Evolutionary conservation across 1,284 basidiomycete species (phyloP).

Genomic region (Microbotryum intermedium): DNA sequence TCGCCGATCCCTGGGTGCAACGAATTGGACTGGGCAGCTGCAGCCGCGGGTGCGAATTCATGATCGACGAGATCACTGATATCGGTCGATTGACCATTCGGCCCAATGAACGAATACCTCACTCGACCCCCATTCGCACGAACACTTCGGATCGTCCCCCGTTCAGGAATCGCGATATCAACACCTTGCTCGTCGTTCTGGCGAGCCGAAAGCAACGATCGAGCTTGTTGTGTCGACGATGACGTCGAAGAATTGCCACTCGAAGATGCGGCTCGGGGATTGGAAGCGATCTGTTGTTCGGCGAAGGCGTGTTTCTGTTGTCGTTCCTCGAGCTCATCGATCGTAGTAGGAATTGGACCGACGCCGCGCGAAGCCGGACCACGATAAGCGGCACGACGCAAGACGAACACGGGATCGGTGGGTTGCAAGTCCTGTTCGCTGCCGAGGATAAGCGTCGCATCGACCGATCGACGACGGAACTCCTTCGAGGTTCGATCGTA

Average conservation of each 20-base stretch:
- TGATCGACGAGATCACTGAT: conserved; percentile 85
- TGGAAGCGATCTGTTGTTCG: too few species aligned
- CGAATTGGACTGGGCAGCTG: background rate
- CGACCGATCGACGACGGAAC: conserved; percentile 75
- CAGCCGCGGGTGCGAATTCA: conserved; percentile 45
- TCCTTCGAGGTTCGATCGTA: conserved; percentile 54
- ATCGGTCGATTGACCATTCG: conserved; percentile 76
- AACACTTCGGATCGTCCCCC: conserved; percentile 73
- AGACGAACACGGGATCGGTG: conserved; percentile 79
- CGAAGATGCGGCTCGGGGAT: background rate
- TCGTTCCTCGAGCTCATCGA: conserved; percentile 28
- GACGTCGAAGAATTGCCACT: conserved; percentile 47
- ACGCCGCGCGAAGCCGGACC: conserved; percentile 1
- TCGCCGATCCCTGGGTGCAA: conserved; percentile 15
- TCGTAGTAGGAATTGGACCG: conserved; percentile 19
- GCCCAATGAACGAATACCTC: conserved; percentile 83
- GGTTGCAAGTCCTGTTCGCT: conserved; percentile 62
- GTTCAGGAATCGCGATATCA: conserved; percentile 73
- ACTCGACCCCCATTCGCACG: conserved; percentile 56
- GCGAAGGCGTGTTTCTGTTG: conserved; percentile 6
- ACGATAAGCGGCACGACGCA: conserved; percentile 39
- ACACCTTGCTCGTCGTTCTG: conserved; percentile 74
- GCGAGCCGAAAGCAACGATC: conserved; percentile 70
- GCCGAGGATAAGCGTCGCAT: conserved; percentile 63
- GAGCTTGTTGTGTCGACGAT: conserved; percentile 81